Evolutionary conservation across 2,329 filamentous ascomycete genomes (phyloP), one percentile per base, ranked within the genome.

Genomic region (Phyllachora maydis): DNA sequence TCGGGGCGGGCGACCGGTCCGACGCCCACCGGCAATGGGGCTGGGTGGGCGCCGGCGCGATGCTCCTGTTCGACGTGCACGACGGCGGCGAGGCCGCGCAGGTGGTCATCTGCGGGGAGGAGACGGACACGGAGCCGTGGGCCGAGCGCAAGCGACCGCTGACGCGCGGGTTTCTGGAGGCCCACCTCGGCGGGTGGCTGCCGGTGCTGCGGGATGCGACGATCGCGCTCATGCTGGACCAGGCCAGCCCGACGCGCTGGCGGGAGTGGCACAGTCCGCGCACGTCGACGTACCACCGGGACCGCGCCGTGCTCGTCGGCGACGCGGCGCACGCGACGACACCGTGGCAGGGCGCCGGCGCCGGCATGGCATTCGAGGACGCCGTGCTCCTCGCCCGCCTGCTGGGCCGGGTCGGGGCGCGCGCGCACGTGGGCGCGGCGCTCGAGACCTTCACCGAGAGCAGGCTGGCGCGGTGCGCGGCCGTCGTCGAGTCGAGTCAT

Each of bases 241-340:
- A 26, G 13, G 11, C 16, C 4, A 12, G 23, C 16, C 25, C 11
- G 4, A 11, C 23, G 10, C 18, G 18, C 10, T 21, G 22, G 13
- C 18, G 10, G 7, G 10, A 20, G 19, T 29, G 20, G 15, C 23
- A 32, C 10, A 27, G 28, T 10, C 18, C 18, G n/a, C 12, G 25
- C 11, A 26, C 28, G 5, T 24, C 25, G 5, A 32, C 18, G 11
- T 34, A 35, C 24, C 28, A 22, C 10, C 23, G 25, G 4, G 30
- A 30, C 4, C 28, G 18, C 1, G 23, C 35, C 4, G 32, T 28
- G 16, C 19, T 38, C 14, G 25, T 33, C n/a, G 32, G 31, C 14
- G 32, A 36, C 22, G 31, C 29, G 1, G 34, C 34, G 5, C 35
- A 38, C 20, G 35, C 34, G 11, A 36, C 34, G 4, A 33, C 33